A percentile compares a stretch with the other conserved stretches of the same genome.
These are phyloP conservation scores for Geopyxis carbonaria DNA, from an alignment of 495 filamentous ascomycete genomes.

Conservation along the genomic window DNA sequence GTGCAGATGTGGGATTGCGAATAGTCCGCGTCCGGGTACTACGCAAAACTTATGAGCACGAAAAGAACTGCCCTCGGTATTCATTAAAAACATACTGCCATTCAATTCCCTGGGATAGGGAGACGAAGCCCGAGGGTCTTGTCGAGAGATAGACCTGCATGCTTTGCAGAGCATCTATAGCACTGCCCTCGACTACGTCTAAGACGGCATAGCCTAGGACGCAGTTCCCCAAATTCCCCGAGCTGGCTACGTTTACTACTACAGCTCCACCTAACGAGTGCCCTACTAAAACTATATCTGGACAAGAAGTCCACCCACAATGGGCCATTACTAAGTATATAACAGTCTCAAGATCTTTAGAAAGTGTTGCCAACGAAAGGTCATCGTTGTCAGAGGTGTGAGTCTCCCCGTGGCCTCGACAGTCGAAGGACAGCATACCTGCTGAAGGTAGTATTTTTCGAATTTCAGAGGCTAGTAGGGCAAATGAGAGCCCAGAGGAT, in stretches of 20 bases:
- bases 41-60: constrained; percentile 27
- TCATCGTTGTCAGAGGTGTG: constrained; percentile 34
- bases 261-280: constrained; percentile 94
- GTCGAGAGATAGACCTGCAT: constrained; percentile 85
- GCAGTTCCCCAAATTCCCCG: constrained; percentile 36
- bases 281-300: constrained; percentile 69
- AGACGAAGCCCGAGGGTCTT: constrained; percentile 61
- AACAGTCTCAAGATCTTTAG: constrained; percentile 52
- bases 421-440: constrained; percentile 70
- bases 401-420: constrained; percentile 72
- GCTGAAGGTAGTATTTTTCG: constrained; percentile 60
- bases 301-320: constrained; percentile 55
- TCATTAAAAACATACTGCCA: constrained; percentile 53
- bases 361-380: constrained; percentile 51
- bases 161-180: constrained; percentile 80
- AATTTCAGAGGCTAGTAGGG: constrained; percentile 58
- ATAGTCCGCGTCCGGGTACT: constrained; percentile 74
- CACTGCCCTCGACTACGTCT: constrained; percentile 79
- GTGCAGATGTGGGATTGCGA: constrained; percentile 60
- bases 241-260: constrained; percentile 56
- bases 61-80: constrained; percentile 4
- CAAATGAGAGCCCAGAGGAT: constrained; percentile 76
- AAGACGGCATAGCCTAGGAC: constrained; percentile 78
- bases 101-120: constrained; percentile 61
- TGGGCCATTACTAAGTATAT: constrained; percentile 43